A percentile compares a stretch with the other conserved stretches of the same genome.
Evolutionary conservation across 2,329 filamentous ascomycete genomes (phyloP).

Genomic region (Neodidymelliopsis sp.): DNA sequence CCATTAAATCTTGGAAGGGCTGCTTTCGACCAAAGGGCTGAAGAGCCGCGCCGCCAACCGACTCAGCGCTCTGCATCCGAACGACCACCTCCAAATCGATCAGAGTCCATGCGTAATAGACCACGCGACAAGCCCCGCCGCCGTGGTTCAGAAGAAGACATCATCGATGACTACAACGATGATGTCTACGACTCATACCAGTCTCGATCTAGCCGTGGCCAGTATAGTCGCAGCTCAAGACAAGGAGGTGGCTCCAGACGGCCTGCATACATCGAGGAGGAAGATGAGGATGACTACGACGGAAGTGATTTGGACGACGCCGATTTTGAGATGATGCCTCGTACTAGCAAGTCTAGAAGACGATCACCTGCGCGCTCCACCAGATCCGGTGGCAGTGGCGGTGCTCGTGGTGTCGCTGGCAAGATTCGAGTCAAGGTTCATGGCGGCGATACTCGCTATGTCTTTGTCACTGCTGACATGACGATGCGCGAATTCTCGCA

Average conservation of each 20-base stretch:
- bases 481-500: slow-evolving; percentile 80
- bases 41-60: slow-evolving; percentile 45
- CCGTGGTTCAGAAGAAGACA: slow-evolving; percentile 57
- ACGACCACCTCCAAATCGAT: slow-evolving; percentile 49
- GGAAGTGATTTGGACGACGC: slow-evolving; percentile 77
- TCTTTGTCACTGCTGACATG: slow-evolving; percentile 78
- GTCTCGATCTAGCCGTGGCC: slow-evolving; percentile 34
- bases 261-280: slow-evolving; percentile 78
- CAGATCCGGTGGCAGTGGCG: slow-evolving; percentile 55
- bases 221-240: slow-evolving; percentile 39
- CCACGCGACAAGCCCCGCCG: slow-evolving; percentile 38
- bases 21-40: slow-evolving; percentile 54
- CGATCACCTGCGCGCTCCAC: slow-evolving; percentile 53
- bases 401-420: slow-evolving; percentile 60
- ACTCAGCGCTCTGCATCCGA: slow-evolving; percentile 55
- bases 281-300: slow-evolving; percentile 75
- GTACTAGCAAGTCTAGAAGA: slow-evolving; percentile 46
- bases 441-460: slow-evolving; percentile 83
- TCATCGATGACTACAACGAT: slow-evolving; percentile 66
- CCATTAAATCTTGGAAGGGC: slow-evolving; percentile 58
- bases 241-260: slow-evolving; percentile 51
- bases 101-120: slow-evolving; percentile 44
- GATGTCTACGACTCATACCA: slow-evolving; percentile 71
- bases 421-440: slow-evolving; percentile 93
- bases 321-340: slow-evolving; percentile 80